Conservation (phyloP, 768 basidiomycete genomes). For the Mrakia frigida region DNA sequence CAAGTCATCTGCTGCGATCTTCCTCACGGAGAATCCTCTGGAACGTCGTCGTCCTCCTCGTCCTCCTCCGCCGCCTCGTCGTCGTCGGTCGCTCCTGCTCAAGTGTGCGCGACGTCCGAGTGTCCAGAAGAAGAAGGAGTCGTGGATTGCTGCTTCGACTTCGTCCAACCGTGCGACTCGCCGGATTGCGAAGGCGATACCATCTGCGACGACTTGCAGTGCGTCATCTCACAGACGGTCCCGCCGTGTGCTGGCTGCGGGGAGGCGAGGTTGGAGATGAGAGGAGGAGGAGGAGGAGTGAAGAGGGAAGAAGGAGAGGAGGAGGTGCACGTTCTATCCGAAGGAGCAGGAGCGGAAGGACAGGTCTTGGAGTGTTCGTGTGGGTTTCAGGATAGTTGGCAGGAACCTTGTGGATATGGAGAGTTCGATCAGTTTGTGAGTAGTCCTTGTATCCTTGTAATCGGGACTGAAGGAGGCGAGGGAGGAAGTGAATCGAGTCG, state of each 20-base stretch:
- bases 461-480: not conserved
- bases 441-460: not conserved
- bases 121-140: not conserved
- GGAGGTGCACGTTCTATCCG: not conserved
- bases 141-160: constrained; percentile 7
- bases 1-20: constrained; percentile 18
- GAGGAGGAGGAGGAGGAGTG: not conserved
- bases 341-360: not conserved
- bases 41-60: not conserved
- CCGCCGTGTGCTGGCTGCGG: constrained; percentile 10
- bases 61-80: not conserved
- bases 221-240: not conserved
- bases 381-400: constrained; percentile 20
- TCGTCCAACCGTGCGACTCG: constrained; percentile 21
- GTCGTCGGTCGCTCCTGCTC: not conserved
- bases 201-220: constrained; percentile 20
- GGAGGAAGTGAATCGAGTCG: not conserved
- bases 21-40: not conserved
- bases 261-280: constrained; percentile 8
- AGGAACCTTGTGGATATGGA: constrained; percentile 9
- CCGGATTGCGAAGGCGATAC: constrained; percentile 12
- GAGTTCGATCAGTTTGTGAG: constrained; percentile 26
- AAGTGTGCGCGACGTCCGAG: not conserved
- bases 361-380: constrained; percentile 26
- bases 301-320: not conserved